A percentile compares a stretch with the other conserved stretches of the same genome.
phyloP scores from a whole-genome alignment of 441 rosid genomes.

The Populus trichocarpa region DNA sequence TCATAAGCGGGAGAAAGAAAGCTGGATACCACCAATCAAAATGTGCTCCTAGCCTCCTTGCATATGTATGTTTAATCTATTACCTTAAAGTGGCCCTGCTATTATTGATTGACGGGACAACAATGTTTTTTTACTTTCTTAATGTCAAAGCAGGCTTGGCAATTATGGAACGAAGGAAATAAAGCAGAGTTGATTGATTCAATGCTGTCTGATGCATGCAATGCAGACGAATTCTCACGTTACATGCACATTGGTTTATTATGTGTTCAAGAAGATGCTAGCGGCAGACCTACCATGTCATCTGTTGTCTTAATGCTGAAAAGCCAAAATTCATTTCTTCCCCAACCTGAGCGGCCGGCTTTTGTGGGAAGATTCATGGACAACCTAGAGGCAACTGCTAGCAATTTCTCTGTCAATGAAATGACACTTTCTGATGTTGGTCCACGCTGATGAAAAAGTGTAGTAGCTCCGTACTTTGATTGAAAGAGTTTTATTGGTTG shows the following conservation, averaged over 20 bases:
- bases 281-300: conserved; percentile 40
- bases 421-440: conserved; percentile 7
- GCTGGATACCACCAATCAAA: not conserved
- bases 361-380: conserved; percentile 20
- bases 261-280: conserved; percentile 37
- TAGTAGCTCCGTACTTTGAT: not conserved
- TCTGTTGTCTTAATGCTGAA: conserved; percentile 29
- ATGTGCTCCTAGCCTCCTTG: not conserved
- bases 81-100: not conserved
- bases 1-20: conserved; percentile 18
- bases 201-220: conserved; percentile 9
- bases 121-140: not conserved
- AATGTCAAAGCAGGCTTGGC: conserved; percentile 32
- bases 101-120: not conserved
- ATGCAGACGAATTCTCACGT: conserved; percentile 43
- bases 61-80: not conserved
- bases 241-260: conserved; percentile 14
- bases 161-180: conserved; percentile 31
- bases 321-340: conserved; percentile 25
- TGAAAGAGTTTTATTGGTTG: too few species aligned
- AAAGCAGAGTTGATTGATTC: not conserved
- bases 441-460: conserved; percentile 21
- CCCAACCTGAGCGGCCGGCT: conserved; percentile 29
- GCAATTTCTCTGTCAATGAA: not conserved
- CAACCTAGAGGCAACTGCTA: not conserved